Conservation (phyloP, 202 grass and related monocot species). For the Zizania palustris region DNA sequence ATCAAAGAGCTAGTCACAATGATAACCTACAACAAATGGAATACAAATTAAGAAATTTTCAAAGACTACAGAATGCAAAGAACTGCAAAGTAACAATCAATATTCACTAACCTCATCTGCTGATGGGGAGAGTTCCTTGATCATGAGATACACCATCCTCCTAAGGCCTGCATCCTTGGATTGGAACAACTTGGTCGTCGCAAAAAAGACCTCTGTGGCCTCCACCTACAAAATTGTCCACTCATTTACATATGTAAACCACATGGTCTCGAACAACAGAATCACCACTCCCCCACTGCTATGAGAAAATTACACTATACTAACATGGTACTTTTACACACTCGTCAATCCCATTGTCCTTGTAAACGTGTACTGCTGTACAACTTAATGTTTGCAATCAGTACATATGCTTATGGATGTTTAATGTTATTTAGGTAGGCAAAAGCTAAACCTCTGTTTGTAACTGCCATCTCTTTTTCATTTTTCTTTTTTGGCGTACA, state of each 20-base stretch:
- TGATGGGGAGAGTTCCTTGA: constrained; percentile 96
- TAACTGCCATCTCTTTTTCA: background rate
- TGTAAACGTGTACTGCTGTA: background rate
- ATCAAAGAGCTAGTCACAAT: constrained; percentile 99
- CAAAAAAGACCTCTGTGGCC: constrained; percentile 93
- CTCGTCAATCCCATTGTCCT: background rate
- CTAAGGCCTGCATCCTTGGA: constrained; percentile 94
- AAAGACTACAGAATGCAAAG: background rate
- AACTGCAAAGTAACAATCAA: constrained; percentile 17
- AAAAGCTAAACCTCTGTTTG: background rate
- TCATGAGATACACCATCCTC: constrained; percentile 99
- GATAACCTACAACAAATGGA: constrained; percentile 65
- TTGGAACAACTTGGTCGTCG: constrained; percentile 94
- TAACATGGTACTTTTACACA: constrained; percentile 12
- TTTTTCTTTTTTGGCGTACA: background rate
- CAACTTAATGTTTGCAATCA: background rate
- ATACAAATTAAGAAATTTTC: constrained; percentile 23
- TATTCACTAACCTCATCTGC: constrained; percentile 72
- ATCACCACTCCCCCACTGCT: constrained; percentile 1
- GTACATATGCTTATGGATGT: background rate
- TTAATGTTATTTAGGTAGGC: background rate
- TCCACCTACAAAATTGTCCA: constrained; percentile 64
- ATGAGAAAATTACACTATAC: constrained; percentile 2
- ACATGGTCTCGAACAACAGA: constrained; percentile 4
- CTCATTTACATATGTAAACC: constrained; percentile 28